A percentile compares a stretch with the other conserved stretches of the same genome.
Conservation (phyloP, 2,329 filamentous ascomycete genomes). For the Aureobasidium sp. region DNA sequence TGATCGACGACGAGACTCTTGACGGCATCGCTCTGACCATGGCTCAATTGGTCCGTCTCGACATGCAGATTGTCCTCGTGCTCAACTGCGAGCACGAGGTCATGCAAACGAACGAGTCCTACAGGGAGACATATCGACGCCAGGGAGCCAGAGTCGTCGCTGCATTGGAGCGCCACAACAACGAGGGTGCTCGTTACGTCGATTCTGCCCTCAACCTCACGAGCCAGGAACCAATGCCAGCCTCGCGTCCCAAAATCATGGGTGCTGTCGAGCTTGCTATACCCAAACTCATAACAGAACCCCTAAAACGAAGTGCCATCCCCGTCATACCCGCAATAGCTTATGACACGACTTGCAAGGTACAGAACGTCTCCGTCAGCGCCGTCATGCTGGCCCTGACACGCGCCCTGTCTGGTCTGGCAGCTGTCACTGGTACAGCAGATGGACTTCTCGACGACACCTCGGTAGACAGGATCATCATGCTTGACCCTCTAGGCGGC, state of each 20-base stretch:
- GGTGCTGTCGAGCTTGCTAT: constrained; percentile 33
- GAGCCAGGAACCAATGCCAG: constrained; percentile 19
- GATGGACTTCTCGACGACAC: constrained; percentile 31
- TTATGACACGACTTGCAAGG: constrained; percentile 44
- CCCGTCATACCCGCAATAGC: constrained; percentile 60
- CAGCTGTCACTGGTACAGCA: constrained; percentile 19
- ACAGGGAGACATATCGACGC: constrained; percentile 28
- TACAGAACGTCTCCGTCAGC: constrained; percentile 43
- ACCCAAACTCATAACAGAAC: constrained; percentile 49
- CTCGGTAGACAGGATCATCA: constrained; percentile 72
- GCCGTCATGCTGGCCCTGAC: constrained; percentile 70
- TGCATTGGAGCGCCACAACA: constrained; percentile 62
- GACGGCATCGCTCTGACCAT: constrained; percentile 73
- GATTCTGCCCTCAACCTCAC: constrained; percentile 44
- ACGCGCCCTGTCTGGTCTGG: constrained; percentile 62
- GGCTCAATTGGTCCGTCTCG: constrained; percentile 71
- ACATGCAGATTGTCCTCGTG: constrained; percentile 73
- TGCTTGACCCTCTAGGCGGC: constrained; percentile 79
- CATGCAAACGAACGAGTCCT: background rate
- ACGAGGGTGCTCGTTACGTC: constrained; percentile 59
- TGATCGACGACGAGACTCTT: constrained; percentile 59
- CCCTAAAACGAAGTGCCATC: constrained; percentile 59
- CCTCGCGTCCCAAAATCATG: constrained; percentile 27
- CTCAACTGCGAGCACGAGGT: constrained; percentile 54
- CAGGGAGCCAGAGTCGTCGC: constrained; percentile 67